Percentiles rank a stretch among this genome's conserved stretches.
Conservation (phyloP, 106 monocot genomes). For the Dendrobium nobile region DNA sequence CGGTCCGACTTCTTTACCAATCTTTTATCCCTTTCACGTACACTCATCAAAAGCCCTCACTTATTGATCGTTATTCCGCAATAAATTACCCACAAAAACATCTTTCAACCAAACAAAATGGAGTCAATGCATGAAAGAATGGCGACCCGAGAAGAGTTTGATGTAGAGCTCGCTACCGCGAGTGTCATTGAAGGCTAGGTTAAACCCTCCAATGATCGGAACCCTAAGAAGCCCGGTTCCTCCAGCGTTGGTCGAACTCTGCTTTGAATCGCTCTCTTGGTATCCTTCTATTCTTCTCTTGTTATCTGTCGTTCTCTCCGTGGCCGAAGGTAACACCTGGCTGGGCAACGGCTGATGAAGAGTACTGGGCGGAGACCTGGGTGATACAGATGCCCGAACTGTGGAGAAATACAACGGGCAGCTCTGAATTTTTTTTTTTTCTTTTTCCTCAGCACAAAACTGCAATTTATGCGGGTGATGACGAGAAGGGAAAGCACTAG, state of each 20-base stretch:
- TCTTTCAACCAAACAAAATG: background rate
- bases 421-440: too few species aligned
- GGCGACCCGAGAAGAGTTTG: constrained; percentile 23
- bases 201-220: constrained; percentile 10
- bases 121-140: background rate
- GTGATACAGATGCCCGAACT: too few species aligned
- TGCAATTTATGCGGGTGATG: too few species aligned
- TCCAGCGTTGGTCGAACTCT: background rate
- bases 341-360: too few species aligned
- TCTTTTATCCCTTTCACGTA: background rate
- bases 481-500: too few species aligned
- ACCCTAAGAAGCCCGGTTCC: constrained; percentile 12
- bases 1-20: background rate
- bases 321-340: too few species aligned
- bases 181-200: constrained; percentile 21
- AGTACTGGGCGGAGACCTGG: too few species aligned
- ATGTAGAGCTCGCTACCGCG: constrained; percentile 40
- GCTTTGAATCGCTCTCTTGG: background rate
- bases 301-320: too few species aligned
- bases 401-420: too few species aligned
- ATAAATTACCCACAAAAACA: background rate
- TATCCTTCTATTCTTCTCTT: background rate
- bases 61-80: background rate
- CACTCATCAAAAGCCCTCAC: background rate
- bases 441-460: too few species aligned